Conservation (phyloP, 106 monocot species). For the Platanthera guangdongensis region DNA sequence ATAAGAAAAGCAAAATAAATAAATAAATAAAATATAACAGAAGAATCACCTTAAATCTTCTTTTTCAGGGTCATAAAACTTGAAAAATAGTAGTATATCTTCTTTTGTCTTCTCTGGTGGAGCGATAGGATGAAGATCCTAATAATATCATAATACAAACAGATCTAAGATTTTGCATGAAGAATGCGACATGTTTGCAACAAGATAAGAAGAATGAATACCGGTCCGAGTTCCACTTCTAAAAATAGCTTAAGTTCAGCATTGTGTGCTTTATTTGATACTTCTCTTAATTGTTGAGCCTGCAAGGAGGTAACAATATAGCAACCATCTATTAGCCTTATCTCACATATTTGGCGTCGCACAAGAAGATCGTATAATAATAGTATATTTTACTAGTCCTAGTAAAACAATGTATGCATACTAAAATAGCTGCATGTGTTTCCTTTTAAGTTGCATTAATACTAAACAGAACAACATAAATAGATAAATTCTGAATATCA, state of each 20-base stretch:
- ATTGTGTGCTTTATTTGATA: slow-evolving; percentile 87
- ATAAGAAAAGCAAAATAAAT: slow-evolving; percentile 2
- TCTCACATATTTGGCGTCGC: neutral
- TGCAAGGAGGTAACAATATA: slow-evolving; percentile 15
- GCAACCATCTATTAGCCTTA: slow-evolving; percentile 2
- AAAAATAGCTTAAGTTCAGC: slow-evolving; percentile 88
- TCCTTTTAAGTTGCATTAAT: neutral
- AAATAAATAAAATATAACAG: neutral
- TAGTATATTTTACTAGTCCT: neutral
- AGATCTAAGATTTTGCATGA: neutral
- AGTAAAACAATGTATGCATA: neutral
- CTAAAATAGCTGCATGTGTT: neutral
- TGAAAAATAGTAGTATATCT: slow-evolving; percentile 95
- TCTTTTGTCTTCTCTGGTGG: slow-evolving; percentile 86
- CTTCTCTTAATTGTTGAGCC: slow-evolving; percentile 92
- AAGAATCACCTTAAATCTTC: slow-evolving; percentile 65
- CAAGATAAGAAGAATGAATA: slow-evolving; percentile 18
- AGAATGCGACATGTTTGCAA: neutral
- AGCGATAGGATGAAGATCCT: slow-evolving; percentile 61
- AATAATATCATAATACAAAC: neutral
- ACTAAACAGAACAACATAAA: neutral
- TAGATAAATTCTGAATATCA: slow-evolving; percentile 1
- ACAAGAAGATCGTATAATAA: neutral
- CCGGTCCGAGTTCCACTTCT: slow-evolving; percentile 84
- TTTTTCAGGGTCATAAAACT: slow-evolving; percentile 95